Evolutionary conservation across 2,329 filamentous ascomycete species (phyloP).

Genomic region (Rutstroemia sp.): DNA sequence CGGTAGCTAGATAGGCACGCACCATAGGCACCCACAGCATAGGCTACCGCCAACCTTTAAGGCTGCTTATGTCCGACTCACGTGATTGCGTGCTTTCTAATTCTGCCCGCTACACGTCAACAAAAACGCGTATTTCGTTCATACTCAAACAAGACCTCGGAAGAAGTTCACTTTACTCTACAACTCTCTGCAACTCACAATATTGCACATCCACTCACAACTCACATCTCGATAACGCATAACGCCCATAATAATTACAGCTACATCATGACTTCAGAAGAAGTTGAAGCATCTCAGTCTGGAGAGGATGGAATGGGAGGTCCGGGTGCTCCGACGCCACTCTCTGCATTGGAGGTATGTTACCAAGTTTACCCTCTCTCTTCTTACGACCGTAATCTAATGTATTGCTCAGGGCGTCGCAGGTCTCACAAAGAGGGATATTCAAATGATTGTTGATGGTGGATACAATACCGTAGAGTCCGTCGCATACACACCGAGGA

Average conservation of each 20-base stretch:
- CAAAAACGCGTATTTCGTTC: not conserved
- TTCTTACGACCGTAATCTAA: not conserved
- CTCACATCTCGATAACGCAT: no score
- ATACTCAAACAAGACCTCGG: not conserved
- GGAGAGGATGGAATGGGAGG: constrained; percentile 70
- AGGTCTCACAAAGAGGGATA: constrained; percentile 89
- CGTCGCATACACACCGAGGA: constrained; percentile 82
- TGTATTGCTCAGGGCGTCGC: constrained; percentile 60
- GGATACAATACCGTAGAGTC: constrained; percentile 95
- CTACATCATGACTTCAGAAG: constrained; percentile 26
- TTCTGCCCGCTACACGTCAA: constrained; percentile 5
- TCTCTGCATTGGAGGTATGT: constrained; percentile 74
- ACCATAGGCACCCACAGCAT: no score
- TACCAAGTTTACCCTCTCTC: not conserved
- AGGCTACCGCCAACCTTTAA: not conserved
- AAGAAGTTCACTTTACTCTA: not conserved
- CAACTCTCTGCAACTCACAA: not conserved
- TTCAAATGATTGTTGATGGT: constrained; percentile 84
- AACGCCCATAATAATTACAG: no score
- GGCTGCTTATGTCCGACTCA: not conserved
- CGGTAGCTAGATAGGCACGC: no score
- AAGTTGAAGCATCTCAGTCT: constrained; percentile 57
- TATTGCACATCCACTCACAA: no score
- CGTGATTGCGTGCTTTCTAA: constrained; percentile 7
- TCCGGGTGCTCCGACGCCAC: constrained; percentile 87